phyloP scores from a whole-genome alignment of 441 rosid species.

The Gossypium davidsonii region DNA sequence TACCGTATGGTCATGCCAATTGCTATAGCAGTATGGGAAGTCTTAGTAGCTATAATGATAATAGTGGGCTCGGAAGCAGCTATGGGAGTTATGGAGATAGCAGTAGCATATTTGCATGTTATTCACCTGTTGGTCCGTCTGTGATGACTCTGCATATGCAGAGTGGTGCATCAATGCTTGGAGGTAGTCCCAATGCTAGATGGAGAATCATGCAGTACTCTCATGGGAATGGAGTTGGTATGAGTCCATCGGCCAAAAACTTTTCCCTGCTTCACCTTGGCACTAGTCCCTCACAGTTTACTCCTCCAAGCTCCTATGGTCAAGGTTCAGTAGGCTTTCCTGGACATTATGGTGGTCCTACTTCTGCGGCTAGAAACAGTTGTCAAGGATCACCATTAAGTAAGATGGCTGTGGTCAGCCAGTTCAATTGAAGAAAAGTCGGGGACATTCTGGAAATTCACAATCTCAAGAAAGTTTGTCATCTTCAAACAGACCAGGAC shows the following conservation, averaged over 20 bases:
- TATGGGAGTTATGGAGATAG: conserved; percentile 89
- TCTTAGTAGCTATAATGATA: conserved; percentile 92
- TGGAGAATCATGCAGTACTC: conserved; percentile 65
- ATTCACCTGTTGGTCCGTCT: conserved; percentile 86
- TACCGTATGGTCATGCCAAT: conserved; percentile 64
- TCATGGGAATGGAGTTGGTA: conserved; percentile 79
- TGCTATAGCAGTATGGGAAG: conserved; percentile 96
- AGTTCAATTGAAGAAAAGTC: conserved; percentile 73
- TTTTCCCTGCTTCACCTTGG: conserved; percentile 90
- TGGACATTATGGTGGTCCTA: conserved; percentile 82
- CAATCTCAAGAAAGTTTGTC: conserved; percentile 63
- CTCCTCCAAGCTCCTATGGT: conserved; percentile 72
- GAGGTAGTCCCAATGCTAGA: conserved; percentile 92
- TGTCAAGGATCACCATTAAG: conserved; percentile 91
- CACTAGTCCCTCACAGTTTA: conserved; percentile 92
- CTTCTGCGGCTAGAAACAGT: conserved; percentile 88
- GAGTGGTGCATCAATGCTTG: conserved; percentile 63
- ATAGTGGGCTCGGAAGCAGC: conserved; percentile 69
- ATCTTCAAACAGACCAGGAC: conserved; percentile 63
- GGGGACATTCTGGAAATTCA: conserved; percentile 74
- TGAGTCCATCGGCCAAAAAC: conserved; percentile 88
- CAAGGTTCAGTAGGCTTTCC: conserved; percentile 76
- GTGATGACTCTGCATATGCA: conserved; percentile 70
- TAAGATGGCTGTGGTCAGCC: conserved; percentile 70
- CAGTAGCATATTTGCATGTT: conserved; percentile 69